Evolutionary conservation across 2,329 filamentous ascomycete species (phyloP), one percentile per base, ranked within the genome.

Genomic region (Sclerotinia nivalis): DNA sequence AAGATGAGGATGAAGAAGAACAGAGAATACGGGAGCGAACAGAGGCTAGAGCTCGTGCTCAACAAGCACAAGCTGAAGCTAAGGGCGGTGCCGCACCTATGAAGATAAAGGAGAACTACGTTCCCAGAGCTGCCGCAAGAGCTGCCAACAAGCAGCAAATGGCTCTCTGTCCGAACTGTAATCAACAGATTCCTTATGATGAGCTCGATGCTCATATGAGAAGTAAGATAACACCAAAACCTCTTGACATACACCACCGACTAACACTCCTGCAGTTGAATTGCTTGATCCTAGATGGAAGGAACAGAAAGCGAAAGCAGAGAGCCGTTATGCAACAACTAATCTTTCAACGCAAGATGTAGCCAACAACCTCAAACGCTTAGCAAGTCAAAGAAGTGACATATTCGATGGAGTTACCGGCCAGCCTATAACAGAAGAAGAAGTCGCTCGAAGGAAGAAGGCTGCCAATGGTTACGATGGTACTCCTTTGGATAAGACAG

Each of bases 251-350:
- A 49, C 25, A 52, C 54, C 13, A 34, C 13, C 58, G 49, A 70
- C 74, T 75, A 73, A 74, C 71, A 70, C 47, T 55, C 12, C 40
- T 59, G 47, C 72, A 86, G 85, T 98, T 78, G 95, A 98, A 81
- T 86, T 97, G 60, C 87, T 97, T 71, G 95, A 98, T 79, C 95
- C 95, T 0, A 88, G 91, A 71, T 98, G 95, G 94, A 97, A 97
- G 79, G 94, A 97, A 79, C 94, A 98, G 79, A 93, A 93, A 75
- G 91, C 92, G 70, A 97, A 97, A 79, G 89, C 92, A 22, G 93
- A 97, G 59, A 89, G 91, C 18, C 90, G 95, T 72, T 93, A 91
- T 73, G 88, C 92, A 1, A 94, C 92, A 0, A 96, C 93, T 13
- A 97, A 97, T 76, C 82, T 97, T 13, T 92, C 91, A 0, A 95